phyloP scores from a whole-genome alignment of 129 eudicot genomes.

The Erigeron canadensis region DNA sequence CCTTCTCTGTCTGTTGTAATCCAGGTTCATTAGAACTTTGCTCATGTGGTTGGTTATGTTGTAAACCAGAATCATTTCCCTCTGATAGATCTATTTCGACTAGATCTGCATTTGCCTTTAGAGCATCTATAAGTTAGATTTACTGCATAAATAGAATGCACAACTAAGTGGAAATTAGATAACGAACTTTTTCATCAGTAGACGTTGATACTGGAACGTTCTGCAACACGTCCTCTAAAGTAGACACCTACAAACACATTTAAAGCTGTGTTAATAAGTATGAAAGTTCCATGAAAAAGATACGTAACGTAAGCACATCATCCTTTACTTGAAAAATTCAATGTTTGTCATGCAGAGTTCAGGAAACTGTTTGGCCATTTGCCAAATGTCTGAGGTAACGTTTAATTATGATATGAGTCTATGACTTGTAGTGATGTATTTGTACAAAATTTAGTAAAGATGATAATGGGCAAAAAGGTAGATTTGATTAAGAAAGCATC shows the following conservation, averaged over 20 bases:
- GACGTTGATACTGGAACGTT: slow-evolving; percentile 41
- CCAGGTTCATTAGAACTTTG: slow-evolving; percentile 21
- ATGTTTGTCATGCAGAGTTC: neutral
- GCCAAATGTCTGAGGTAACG: neutral
- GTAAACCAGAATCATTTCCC: slow-evolving; percentile 43
- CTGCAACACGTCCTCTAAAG: slow-evolving; percentile 60
- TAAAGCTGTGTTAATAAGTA: neutral
- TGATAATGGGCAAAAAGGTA: too few relatives aligned
- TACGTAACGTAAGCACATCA: neutral
- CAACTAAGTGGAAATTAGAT: neutral
- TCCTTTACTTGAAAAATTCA: neutral
- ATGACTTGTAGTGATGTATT: too few relatives aligned
- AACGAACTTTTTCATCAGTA: slow-evolving; percentile 58
- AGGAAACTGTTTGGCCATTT: neutral
- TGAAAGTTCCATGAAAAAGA: neutral
- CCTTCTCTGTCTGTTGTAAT: slow-evolving; percentile 41
- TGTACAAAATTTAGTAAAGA: too few relatives aligned
- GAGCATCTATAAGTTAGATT: slow-evolving; percentile 30
- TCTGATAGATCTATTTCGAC: slow-evolving; percentile 49
- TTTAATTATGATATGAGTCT: too few relatives aligned
- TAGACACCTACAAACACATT: slow-evolving; percentile 53
- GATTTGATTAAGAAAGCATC: too few relatives aligned
- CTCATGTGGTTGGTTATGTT: slow-evolving; percentile 41
- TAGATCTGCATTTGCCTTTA: slow-evolving; percentile 57
- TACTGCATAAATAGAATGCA: slow-evolving; percentile 1